Base-by-base conservation (phyloP, 768 basidiomycete genomes). In the Polyporus arcularius region DNA sequence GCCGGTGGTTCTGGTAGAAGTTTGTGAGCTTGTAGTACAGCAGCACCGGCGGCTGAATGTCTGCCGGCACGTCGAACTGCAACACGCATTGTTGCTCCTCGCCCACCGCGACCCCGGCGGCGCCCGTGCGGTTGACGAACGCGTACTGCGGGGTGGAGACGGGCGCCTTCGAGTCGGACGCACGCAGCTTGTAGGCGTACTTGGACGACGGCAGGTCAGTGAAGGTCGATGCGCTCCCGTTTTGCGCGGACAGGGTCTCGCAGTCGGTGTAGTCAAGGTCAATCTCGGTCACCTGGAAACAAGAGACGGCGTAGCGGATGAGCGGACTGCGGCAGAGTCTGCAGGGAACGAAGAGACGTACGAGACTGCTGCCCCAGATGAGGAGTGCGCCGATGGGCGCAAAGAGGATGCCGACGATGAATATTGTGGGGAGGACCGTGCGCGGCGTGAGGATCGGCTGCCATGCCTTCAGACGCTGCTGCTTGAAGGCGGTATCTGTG, bases 401-500 rank as follows among this genome's bases (percentile, higher is more conserved):
- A 72, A 99, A 99, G 65, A 98, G 76, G 66, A 99, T 81, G 47
- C 93, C 97, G 68, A 98, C 87, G 70, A 98, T 86, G 76, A 99
- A 96, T 48, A 99, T 84, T 0, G 95, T 96, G 3, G 97, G 97
- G 15, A 99, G 84, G 21, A 99, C 97, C 1, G 95, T 97, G 76
- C 96, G 96, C 4, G 97, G 97, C 4, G 96, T 98, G 49, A 98
- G 83, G 72, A 99, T 98, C 9, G 97, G 97, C 82, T 99, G 97
- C 97, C 97, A 99, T 71, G 97, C 97, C 79, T 98, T 98, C 72
- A 99, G 85, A 57, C 97, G 90, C 76, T 99, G 97, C 75, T 99
- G 97, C 78, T 97, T 98, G 85, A 97, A 98, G 42, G 96, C 96
- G 60, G 96, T 98, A 76, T 98, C 94, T 97, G 74, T 52, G 4